Conservation (phyloP, 768 basidiomycete species). For the Botryobasidium botryosum region DNA sequence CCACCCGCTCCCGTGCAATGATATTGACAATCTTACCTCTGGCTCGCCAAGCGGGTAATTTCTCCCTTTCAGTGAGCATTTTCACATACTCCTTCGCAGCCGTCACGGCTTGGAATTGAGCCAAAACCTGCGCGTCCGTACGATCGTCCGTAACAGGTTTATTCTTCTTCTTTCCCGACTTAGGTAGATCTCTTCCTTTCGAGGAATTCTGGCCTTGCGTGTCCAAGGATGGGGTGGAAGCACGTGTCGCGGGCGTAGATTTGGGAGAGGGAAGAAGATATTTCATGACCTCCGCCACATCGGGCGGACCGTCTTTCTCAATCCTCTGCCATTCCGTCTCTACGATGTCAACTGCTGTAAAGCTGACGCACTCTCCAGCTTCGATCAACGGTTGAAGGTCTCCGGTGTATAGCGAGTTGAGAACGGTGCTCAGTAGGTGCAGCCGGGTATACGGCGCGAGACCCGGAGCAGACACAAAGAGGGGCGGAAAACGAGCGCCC, state of each 20-base stretch:
- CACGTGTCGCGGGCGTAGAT: constrained; percentile 13
- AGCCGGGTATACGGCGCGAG: constrained; percentile 70
- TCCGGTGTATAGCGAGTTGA: constrained; percentile 31
- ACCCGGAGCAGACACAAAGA: constrained; percentile 55
- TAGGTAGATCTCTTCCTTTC: constrained; percentile 7
- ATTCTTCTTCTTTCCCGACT: constrained; percentile 14
- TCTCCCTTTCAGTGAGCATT: constrained; percentile 38
- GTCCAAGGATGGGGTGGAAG: background rate
- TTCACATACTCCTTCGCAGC: constrained; percentile 32
- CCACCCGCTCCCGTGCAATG: constrained; percentile 42
- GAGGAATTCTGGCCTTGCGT: background rate
- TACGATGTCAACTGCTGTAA: constrained; percentile 49
- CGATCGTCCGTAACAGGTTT: constrained; percentile 24
- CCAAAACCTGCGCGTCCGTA: constrained; percentile 31
- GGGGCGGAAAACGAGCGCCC: constrained; percentile 35
- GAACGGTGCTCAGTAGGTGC: constrained; percentile 52
- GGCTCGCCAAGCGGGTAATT: constrained; percentile 61
- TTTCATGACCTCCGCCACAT: constrained; percentile 47
- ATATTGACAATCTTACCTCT: constrained; percentile 42
- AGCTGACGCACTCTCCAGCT: constrained; percentile 52
- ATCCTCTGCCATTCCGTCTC: constrained; percentile 54
- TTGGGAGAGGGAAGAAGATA: constrained; percentile 33
- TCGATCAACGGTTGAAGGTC: constrained; percentile 32
- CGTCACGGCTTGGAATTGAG: constrained; percentile 33
- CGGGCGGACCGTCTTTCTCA: constrained; percentile 57